These are phyloP conservation scores for Filosporella fistucella DNA, from an alignment of 495 filamentous ascomycete species.

Conservation along the genomic window DNA sequence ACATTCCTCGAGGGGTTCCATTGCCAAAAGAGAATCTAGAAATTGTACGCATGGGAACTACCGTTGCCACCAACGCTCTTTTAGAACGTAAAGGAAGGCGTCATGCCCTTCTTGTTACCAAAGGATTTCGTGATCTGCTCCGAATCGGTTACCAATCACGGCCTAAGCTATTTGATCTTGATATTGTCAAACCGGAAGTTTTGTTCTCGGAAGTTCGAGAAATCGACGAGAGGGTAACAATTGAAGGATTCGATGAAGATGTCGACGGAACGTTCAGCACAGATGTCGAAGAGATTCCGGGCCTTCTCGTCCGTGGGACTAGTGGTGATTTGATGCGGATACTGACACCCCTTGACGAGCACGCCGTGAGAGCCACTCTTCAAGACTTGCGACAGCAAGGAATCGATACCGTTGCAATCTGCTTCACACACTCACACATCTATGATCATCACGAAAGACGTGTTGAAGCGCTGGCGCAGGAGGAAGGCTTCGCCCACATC, in stretches of 20 bases:
- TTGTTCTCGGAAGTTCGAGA: conserved; percentile 72
- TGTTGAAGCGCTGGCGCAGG: conserved; percentile 59
- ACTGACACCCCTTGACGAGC: too few relatives aligned
- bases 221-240: conserved; percentile 76
- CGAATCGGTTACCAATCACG: conserved; percentile 80
- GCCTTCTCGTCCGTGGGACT: not conserved
- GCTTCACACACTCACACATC: conserved; percentile 68
- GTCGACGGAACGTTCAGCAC: too few relatives aligned
- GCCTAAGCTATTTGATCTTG: conserved; percentile 77
- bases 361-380: too few relatives aligned
- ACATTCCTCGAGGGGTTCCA: too few relatives aligned
- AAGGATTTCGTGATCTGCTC: conserved; percentile 90
- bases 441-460: conserved; percentile 61
- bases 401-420: conserved; percentile 62
- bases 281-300: not conserved
- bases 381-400: not conserved
- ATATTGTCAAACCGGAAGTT: conserved; percentile 72
- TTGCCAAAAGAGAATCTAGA: too few relatives aligned
- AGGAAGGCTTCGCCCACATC: conserved; percentile 73
- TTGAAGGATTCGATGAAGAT: conserved; percentile 52
- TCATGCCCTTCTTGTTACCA: conserved; percentile 84
- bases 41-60: conserved; percentile 92
- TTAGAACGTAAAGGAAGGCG: conserved; percentile 90
- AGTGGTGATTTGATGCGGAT: not conserved
- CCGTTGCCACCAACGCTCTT: conserved; percentile 82